These are phyloP conservation scores for Volvox carteri DNA, from an alignment of 163 green algal species.

Conservation along the genomic window DNA sequence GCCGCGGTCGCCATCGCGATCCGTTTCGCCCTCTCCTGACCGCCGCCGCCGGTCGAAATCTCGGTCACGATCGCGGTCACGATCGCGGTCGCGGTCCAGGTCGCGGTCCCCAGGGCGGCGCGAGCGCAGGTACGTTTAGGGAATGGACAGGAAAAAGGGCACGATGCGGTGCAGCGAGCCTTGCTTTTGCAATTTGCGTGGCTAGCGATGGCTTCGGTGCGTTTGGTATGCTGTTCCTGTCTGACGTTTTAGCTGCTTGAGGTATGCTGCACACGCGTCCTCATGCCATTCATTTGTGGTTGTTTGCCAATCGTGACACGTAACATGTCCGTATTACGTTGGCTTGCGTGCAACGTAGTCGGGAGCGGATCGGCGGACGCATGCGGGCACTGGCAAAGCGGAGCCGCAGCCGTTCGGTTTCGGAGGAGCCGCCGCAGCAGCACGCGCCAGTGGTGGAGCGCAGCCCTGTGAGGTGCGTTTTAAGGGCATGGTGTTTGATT, in stretches of 20 bases:
- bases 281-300: too few species aligned
- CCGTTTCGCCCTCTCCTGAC: not conserved
- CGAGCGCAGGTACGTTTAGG: not conserved
- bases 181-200: too few species aligned
- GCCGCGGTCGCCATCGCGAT: not conserved
- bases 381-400: constrained; percentile 34
- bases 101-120: constrained; percentile 9
- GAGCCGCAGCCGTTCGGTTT: constrained; percentile 19
- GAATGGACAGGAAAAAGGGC: not conserved
- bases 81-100: constrained; percentile 18
- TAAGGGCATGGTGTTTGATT: too few species aligned
- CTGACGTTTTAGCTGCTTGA: too few species aligned
- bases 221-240: too few species aligned
- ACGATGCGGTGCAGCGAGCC: not conserved
- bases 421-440: not conserved
- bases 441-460: not conserved
- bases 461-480: constrained; percentile 23
- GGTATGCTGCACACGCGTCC: too few species aligned
- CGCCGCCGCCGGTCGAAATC: constrained; percentile 39
- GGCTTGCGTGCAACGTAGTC: not conserved
- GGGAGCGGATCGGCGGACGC: constrained; percentile 38
- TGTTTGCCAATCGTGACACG: too few species aligned
- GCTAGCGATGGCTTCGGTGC: too few species aligned
- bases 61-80: constrained; percentile 1
- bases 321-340: not conserved